Evolutionary conservation across 768 basidiomycete genomes (phyloP), one percentile per base, ranked within the genome.

Genomic region (Austroboletus eburneus): DNA sequence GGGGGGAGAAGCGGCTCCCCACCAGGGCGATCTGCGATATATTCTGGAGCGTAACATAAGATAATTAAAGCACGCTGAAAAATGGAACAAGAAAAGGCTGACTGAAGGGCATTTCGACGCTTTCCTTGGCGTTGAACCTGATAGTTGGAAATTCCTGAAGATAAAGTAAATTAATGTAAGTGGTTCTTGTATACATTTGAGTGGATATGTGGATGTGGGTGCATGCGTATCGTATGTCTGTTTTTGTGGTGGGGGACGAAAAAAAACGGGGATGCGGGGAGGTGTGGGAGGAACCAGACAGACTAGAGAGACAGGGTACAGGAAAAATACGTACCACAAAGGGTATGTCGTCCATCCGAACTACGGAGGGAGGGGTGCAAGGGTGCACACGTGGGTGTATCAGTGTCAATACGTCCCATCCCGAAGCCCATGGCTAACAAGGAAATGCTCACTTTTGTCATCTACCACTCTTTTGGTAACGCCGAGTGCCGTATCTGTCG

Each of bases 91-190:
- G 34, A 18, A 34, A 34, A 5, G 7, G 78, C 87, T 62, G 56
- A 89, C 91, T 72, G 73, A 99, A 99, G 0, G 96, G 96, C 96
- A 99, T 99, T 69, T 97, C 92, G 5, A 98, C 91, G 36, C 87
- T 87, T 65, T 99, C 96, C 56, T 81, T 83, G 4, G 78, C 63
- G 57, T 87, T 88, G 74, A 98, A 97, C 16, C 55, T 69, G 60
- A 99, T 95, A 0, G 92, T 95, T 0, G 96, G 96, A 65, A 81
- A 81, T 57, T 92, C 87, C 90, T 95, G 47, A n/a, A 39, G 40
- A 18, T 9, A 24, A 14, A 32, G 30, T 4, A 4, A 14, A 32
- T 27, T 5, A 12, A 27, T n/a, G n/a, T n/a, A n/a, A n/a, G n/a
- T n/a, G n/a, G n/a, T n/a, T n/a, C n/a, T n/a, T n/a, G n/a, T n/a